Percentiles rank a stretch among this genome's conserved stretches.
Conservation (phyloP, 495 filamentous ascomycete species). For the Tuber umbilicatum region DNA sequence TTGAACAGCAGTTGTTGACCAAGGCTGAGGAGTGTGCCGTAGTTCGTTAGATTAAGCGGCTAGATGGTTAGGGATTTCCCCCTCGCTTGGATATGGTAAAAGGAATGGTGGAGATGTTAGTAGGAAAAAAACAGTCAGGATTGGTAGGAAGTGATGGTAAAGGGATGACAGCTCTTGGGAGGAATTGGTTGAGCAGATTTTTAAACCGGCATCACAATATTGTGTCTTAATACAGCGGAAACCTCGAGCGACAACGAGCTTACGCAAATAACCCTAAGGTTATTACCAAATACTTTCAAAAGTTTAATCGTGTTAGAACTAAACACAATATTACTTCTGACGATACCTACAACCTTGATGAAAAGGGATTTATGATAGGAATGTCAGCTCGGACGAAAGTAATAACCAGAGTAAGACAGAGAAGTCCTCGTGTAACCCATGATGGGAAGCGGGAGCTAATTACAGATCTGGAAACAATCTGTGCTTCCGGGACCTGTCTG, state of each 20-base stretch:
- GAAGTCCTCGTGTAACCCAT: neutral
- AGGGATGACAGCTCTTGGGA: neutral
- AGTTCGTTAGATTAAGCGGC: no score
- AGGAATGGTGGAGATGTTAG: no score
- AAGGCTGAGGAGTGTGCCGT: no score
- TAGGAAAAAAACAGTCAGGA: no score
- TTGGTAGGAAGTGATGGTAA: no score
- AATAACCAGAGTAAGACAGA: neutral
- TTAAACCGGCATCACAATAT: constrained; percentile 3
- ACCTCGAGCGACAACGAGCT: constrained; percentile 3
- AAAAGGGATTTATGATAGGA: neutral
- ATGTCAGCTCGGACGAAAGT: constrained; percentile 9
- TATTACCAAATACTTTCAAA: constrained; percentile 4
- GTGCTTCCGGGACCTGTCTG: constrained; percentile 5
- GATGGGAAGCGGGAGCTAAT: constrained; percentile 16
- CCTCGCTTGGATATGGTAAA: no score
- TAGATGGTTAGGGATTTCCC: no score
- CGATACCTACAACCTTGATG: neutral
- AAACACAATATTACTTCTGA: no score
- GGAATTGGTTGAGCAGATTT: constrained; percentile 8
- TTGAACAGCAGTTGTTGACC: no score
- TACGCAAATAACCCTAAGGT: neutral
- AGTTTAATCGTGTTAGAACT: neutral
- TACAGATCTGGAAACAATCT: constrained; percentile 12
- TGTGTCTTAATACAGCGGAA: neutral